Conservation (phyloP, 129 eudicot species). For the Pittosporum tobira region DNA sequence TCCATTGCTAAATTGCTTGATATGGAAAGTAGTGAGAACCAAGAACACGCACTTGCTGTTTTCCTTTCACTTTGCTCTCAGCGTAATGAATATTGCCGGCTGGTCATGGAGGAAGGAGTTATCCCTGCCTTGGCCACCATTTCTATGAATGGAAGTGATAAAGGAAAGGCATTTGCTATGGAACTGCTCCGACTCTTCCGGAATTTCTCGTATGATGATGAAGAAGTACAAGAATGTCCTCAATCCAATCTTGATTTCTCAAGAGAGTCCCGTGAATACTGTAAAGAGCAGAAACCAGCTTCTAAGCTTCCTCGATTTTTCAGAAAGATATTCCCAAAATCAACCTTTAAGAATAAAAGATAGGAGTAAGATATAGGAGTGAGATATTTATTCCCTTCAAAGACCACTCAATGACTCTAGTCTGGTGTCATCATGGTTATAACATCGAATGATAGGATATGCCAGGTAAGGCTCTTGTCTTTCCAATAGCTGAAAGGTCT, state of each 20-base stretch:
- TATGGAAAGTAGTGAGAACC: constrained; percentile 38
- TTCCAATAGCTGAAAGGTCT: neutral
- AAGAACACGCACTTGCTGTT: constrained; percentile 61
- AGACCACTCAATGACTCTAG: neutral
- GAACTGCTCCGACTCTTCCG: constrained; percentile 57
- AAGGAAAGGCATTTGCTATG: constrained; percentile 43
- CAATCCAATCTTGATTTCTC: constrained; percentile 20
- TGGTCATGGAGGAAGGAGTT: constrained; percentile 84
- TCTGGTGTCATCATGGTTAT: neutral
- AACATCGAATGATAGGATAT: neutral
- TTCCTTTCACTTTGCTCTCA: constrained; percentile 76
- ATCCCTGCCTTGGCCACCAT: constrained; percentile 44
- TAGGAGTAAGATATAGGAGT: constrained; percentile 18
- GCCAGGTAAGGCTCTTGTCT: neutral
- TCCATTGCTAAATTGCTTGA: constrained; percentile 56
- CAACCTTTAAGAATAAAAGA: constrained; percentile 18
- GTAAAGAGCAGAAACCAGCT: constrained; percentile 26
- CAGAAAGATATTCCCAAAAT: constrained; percentile 24
- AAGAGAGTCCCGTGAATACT: neutral
- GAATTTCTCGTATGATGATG: constrained; percentile 21
- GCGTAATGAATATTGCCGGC: constrained; percentile 46
- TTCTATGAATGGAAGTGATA: constrained; percentile 51
- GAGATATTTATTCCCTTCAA: neutral
- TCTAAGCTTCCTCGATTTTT: constrained; percentile 27
- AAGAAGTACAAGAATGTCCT: constrained; percentile 28